phyloP scores from a whole-genome alignment of 768 basidiomycete species.

The Tylopilus balloui region DNA sequence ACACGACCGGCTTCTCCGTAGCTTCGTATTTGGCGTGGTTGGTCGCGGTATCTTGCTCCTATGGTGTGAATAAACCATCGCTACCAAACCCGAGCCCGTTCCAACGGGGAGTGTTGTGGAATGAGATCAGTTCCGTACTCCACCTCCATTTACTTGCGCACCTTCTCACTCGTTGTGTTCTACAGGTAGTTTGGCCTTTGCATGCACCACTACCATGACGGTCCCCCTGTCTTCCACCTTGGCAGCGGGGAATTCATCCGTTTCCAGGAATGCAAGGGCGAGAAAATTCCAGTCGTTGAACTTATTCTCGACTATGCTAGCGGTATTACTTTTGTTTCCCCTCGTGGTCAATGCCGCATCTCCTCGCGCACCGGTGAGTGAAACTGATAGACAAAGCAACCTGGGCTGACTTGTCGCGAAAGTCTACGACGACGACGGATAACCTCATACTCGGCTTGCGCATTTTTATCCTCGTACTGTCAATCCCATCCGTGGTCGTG shows the following conservation, averaged over 20 bases:
- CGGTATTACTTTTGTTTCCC: constrained; percentile 51
- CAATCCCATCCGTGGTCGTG: constrained; percentile 55
- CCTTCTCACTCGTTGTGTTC: constrained; percentile 3
- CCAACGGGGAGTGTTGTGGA: constrained; percentile 52
- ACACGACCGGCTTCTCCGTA: constrained; percentile 56
- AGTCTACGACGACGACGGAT: constrained; percentile 6
- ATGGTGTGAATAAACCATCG: constrained; percentile 43
- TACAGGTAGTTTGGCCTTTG: constrained; percentile 55
- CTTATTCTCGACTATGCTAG: constrained; percentile 44
- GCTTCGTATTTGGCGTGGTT: constrained; percentile 61
- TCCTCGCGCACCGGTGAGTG: constrained; percentile 39
- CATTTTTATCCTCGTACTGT: constrained; percentile 50
- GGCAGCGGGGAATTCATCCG: constrained; percentile 32
- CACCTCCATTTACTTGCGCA: background rate
- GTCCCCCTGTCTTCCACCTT: constrained; percentile 62
- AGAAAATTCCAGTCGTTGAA: constrained; percentile 60
- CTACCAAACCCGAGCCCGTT: constrained; percentile 34
- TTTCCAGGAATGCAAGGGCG: constrained; percentile 40
- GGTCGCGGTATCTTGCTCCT: constrained; percentile 46
- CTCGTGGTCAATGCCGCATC: constrained; percentile 51
- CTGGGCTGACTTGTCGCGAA: constrained; percentile 10
- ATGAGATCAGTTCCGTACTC: constrained; percentile 53
- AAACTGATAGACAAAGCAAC: constrained; percentile 21
- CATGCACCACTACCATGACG: constrained; percentile 62
- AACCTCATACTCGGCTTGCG: constrained; percentile 36